Percentiles rank a stretch among this genome's conserved stretches.
phyloP scores from a whole-genome alignment of 1,284 basidiomycete species.

The Puccinia horiana region DNA sequence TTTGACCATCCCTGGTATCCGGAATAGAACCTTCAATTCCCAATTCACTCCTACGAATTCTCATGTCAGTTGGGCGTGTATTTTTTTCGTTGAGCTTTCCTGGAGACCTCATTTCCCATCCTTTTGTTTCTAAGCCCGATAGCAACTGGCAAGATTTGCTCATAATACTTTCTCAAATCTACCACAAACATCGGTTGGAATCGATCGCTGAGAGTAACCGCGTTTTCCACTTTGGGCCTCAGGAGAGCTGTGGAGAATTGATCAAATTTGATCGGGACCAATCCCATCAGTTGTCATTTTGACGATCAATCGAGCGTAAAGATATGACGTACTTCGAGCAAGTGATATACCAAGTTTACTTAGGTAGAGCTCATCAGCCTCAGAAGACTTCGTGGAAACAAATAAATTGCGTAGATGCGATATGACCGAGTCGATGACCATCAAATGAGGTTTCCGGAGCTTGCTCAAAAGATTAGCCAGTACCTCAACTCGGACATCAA shows the following conservation, averaged over 20 bases:
- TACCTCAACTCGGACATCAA: slow-evolving; percentile 39
- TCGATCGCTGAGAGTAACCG: slow-evolving; percentile 40
- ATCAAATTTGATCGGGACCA: not conserved
- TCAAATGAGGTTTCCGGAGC: slow-evolving; percentile 38
- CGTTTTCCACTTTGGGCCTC: slow-evolving; percentile 41
- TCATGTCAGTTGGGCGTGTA: slow-evolving; percentile 40
- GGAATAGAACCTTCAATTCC: slow-evolving; percentile 42
- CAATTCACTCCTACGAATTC: slow-evolving; percentile 38
- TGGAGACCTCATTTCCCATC: not conserved
- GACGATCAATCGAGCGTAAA: not conserved
- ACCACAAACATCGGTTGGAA: slow-evolving; percentile 36
- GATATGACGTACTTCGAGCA: slow-evolving; percentile 38
- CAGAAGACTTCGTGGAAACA: slow-evolving; percentile 21
- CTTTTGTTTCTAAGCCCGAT: slow-evolving; percentile 18
- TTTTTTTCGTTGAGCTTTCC: slow-evolving; percentile 17
- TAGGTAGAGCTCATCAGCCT: slow-evolving; percentile 33
- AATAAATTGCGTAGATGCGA: slow-evolving; percentile 30
- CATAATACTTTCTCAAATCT: slow-evolving; percentile 39
- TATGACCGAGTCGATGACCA: slow-evolving; percentile 35
- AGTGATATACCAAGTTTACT: slow-evolving; percentile 40
- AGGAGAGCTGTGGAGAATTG: slow-evolving; percentile 3
- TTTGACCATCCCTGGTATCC: slow-evolving; percentile 3
- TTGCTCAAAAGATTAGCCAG: slow-evolving; percentile 30
- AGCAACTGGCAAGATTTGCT: slow-evolving; percentile 31
- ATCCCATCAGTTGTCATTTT: not conserved